Evolutionary conservation across 2,329 filamentous ascomycete species (phyloP), one percentile per base, ranked within the genome.

Genomic region (Aspergillus pseudoviridinutans): DNA sequence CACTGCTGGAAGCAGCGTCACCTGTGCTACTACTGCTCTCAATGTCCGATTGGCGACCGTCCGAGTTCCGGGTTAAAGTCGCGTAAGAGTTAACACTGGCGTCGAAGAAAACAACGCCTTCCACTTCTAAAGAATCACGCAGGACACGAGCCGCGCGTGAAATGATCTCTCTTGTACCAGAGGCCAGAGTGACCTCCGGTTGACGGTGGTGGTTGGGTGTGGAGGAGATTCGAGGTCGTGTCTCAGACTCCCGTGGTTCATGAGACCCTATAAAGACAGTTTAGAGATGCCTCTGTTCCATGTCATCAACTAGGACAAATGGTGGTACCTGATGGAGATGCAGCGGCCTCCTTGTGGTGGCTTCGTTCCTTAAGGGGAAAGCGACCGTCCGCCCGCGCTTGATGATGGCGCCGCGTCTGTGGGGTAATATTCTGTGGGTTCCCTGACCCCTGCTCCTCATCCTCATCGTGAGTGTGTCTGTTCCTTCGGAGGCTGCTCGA

Each of bases 91-190:
- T 54, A n/a, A 55, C 56, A 6, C 62, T 46, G 1, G 67, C 61
- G 58, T 67, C 60, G 17, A 76, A 64, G 8, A 75, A 74, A 1
- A 72, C 68, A 2, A 68, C 64, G 0, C 78, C 78, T 17, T 77
- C 75, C 0, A 75, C 69, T 14, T 76, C 74, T 3, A 81, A 65
- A 0, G 76, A 74, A 29, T 79, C 69, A 1, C 75, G 65, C 7
- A 82, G 69, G 1, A 81, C 68, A 24, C 74, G 74, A 12, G 79
- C 76, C 9, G 79, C 80, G 24, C 76, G 78, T 0, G 74, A 73
- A 50, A 80, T 79, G 2, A 79, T 63, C 4, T 66, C 54, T 46
- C 64, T 62, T 3, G 66, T 63, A 4, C 58, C 58, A 2, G 51
- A 52, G 0, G 58, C 54, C 1, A 58, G 41, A 7, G 44, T 42